A percentile compares a stretch with the other conserved stretches of the same genome.
Evolutionary conservation across 2,329 filamentous ascomycete species (phyloP).

Genomic region (Diplodia corticola): DNA sequence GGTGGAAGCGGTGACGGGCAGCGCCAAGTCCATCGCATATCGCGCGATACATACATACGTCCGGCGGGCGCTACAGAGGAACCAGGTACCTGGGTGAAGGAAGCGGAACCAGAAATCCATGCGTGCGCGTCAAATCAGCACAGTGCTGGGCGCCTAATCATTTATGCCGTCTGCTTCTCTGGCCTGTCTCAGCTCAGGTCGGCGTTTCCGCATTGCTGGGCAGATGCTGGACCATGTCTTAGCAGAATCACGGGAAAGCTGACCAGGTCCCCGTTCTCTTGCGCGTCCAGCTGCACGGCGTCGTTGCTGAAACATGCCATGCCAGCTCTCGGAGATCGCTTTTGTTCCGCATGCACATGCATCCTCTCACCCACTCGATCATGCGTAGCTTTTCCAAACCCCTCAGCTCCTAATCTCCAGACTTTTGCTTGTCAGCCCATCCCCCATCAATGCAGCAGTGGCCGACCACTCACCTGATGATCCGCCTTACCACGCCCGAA

Average conservation of each 20-base stretch:
- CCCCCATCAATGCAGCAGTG: background rate
- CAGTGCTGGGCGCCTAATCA: background rate
- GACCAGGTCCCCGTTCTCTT: background rate
- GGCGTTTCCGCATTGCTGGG: background rate
- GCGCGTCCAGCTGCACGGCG: background rate
- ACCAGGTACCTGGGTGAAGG: conserved; percentile 1
- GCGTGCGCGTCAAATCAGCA: background rate
- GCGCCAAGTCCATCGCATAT: background rate
- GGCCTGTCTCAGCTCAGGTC: background rate
- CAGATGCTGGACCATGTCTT: no score
- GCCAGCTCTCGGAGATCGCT: background rate
- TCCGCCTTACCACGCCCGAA: background rate
- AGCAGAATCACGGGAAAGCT: no score
- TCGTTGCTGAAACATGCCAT: background rate
- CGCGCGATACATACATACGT: background rate
- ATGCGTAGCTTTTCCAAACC: background rate
- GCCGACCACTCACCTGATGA: background rate
- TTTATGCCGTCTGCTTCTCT: background rate
- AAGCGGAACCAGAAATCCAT: background rate
- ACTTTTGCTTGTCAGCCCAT: background rate
- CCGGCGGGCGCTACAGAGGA: background rate
- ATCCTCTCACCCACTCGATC: background rate
- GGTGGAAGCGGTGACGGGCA: background rate
- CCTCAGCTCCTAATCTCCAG: background rate
- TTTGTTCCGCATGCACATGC: background rate